Percentiles rank a stretch among this genome's conserved stretches.
Conservation (phyloP, 1,284 basidiomycete genomes). For the Sporisorium sorghi region DNA sequence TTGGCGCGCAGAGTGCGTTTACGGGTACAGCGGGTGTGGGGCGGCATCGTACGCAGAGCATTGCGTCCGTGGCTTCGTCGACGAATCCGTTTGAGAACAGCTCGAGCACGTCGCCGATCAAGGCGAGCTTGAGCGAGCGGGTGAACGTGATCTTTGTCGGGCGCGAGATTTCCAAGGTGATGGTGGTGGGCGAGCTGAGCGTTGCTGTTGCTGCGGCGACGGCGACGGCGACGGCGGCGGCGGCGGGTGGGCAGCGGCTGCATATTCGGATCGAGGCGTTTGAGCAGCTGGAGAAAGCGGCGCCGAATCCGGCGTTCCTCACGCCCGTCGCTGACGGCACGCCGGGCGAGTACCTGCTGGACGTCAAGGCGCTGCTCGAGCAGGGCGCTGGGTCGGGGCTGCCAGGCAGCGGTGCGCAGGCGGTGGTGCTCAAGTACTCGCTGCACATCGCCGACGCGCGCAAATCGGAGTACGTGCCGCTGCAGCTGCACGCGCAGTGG, state of each 20-base stretch:
- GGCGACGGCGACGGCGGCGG: no score
- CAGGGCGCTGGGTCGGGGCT: slow-evolving; percentile 24
- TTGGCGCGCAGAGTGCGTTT: slow-evolving; percentile 41
- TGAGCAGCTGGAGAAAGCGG: slow-evolving; percentile 72
- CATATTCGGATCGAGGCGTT: slow-evolving; percentile 71
- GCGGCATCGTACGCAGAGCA: slow-evolving; percentile 51
- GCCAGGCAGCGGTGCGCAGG: slow-evolving; percentile 50
- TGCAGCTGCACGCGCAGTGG: slow-evolving; percentile 72
- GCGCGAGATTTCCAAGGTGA: slow-evolving; percentile 70
- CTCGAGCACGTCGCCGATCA: slow-evolving; percentile 24
- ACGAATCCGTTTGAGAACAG: slow-evolving; percentile 54
- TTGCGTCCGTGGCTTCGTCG: slow-evolving; percentile 51
- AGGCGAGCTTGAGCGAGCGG: slow-evolving; percentile 71
- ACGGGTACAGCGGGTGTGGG: slow-evolving; percentile 47
- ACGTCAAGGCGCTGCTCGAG: slow-evolving; percentile 69
- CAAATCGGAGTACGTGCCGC: slow-evolving; percentile 68
- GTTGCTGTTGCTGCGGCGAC: slow-evolving; percentile 41
- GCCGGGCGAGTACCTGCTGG: slow-evolving; percentile 72
- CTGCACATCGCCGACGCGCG: slow-evolving; percentile 70
- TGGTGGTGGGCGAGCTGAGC: slow-evolving; percentile 73
- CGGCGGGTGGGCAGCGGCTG: slow-evolving; percentile 29
- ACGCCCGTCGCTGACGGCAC: slow-evolving; percentile 67
- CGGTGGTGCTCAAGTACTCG: slow-evolving; percentile 73
- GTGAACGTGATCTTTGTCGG: slow-evolving; percentile 72
- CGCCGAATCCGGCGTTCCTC: slow-evolving; percentile 73